Percentiles rank a stretch among this genome's conserved stretches.
These are phyloP conservation scores for Trifolium repens DNA, from an alignment of 306 rosid species.

Conservation along the genomic window DNA sequence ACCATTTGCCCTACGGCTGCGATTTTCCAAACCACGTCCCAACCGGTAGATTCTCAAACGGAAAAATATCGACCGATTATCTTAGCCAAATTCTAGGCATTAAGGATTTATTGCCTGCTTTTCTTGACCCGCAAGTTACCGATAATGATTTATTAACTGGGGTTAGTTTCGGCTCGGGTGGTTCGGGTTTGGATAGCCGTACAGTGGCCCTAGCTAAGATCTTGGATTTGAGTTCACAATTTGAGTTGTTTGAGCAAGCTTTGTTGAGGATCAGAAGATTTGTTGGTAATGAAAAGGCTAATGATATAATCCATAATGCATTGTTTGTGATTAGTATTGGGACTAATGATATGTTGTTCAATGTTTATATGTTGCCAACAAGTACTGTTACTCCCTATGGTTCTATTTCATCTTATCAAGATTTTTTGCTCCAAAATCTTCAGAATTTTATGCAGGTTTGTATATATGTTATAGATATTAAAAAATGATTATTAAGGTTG, in stretches of 20 bases:
- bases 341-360: slow-evolving; percentile 50
- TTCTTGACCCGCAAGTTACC: slow-evolving; percentile 29
- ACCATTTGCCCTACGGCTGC: slow-evolving; percentile 51
- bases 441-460: slow-evolving; percentile 46
- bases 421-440: slow-evolving; percentile 45
- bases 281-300: slow-evolving; percentile 41
- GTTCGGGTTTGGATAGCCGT: slow-evolving; percentile 45
- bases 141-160: slow-evolving; percentile 48
- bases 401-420: slow-evolving; percentile 38
- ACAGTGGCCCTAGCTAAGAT: slow-evolving; percentile 11
- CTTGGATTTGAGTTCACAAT: slow-evolving; percentile 34
- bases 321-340: slow-evolving; percentile 53
- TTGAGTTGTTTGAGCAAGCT: slow-evolving; percentile 44
- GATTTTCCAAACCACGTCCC: slow-evolving; percentile 45
- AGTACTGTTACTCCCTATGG: not conserved
- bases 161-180: slow-evolving; percentile 54
- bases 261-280: slow-evolving; percentile 25
- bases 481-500: too few species aligned
- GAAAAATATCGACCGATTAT: slow-evolving; percentile 51
- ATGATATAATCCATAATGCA: slow-evolving; percentile 42
- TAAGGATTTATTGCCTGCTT: slow-evolving; percentile 52
- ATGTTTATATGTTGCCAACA: slow-evolving; percentile 13
- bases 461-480: not conserved
- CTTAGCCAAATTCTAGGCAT: slow-evolving; percentile 46
- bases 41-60: slow-evolving; percentile 52